Base-by-base conservation (phyloP, 768 basidiomycete species). In the Lentinula sp. region DNA sequence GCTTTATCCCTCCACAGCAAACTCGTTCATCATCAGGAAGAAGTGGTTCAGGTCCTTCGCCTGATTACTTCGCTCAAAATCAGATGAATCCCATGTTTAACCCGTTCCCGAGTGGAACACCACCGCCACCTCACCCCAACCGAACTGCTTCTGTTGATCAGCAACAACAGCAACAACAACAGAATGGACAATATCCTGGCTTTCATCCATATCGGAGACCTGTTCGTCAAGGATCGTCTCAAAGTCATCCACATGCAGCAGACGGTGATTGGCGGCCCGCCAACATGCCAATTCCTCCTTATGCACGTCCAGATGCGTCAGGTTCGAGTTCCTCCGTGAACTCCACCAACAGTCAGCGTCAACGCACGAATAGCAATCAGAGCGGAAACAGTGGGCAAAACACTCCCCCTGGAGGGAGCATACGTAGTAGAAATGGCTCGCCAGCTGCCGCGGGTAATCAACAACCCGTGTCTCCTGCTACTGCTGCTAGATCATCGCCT, bases 151-250 rank as follows among this genome's bases (percentile, higher is more conserved):
- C 70, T n/a, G 68, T 64, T 12, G 76, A 75, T 61, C 72, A 73
- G 46, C 77, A 75, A 58, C 76, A 81, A 62, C 77, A 81, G 64
- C 74, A 75, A 57, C 69, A 68, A 33, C 67, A 66, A 60, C 75
- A 73, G 61, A 68, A 72, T 36, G 65, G 68, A 23, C 81, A 79
- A 60, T 77, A 77, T 68, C 77, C 78, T 39, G 90, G 88, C 32
- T 93, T 85, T 70, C 90, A 92, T 71, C 91, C 91, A 59, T 92
- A 92, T 79, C 87, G 90, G 60, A 83, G 90, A 13, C 89, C 90
- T 20, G 78, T 72, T 66, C 78, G 81, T 32, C 81, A 81, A 66
- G 74, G 74, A 37, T 74, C 77, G 20, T 67, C 71, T 18, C 74
- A 67, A 52, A 70, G 75, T 15, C 69, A 72, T 9, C 39, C 54